Percentiles rank a stretch among this genome's conserved stretches.
Evolutionary conservation across 2,329 filamentous ascomycete genomes (phyloP).

Genomic region (Trichoderma semiorbis): DNA sequence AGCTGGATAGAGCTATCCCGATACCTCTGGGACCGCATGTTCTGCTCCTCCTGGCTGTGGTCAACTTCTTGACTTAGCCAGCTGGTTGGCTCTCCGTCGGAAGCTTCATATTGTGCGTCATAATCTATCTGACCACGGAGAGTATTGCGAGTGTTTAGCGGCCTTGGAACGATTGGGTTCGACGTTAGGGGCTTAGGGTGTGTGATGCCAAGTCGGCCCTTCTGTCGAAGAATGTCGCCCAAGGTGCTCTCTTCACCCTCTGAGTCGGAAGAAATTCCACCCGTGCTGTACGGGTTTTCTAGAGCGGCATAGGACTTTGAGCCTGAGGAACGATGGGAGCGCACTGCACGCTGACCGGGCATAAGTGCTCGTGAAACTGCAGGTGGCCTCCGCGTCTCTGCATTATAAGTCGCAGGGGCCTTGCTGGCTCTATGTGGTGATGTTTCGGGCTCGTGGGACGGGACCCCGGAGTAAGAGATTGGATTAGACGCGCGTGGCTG

Average conservation of each 20-base stretch:
- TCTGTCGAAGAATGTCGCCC: constrained; percentile 28
- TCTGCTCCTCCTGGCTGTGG: constrained; percentile 34
- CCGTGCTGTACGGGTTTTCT: constrained; percentile 42
- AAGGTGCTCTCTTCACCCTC: constrained; percentile 36
- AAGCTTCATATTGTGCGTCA: constrained; percentile 41
- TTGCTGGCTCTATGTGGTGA: constrained; percentile 30
- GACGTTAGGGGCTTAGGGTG: constrained; percentile 54
- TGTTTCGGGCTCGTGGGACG: constrained; percentile 43
- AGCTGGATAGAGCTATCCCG: constrained; percentile 49
- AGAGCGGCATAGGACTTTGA: constrained; percentile 46
- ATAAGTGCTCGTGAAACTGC: constrained; percentile 53
- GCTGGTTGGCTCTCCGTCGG: constrained; percentile 43
- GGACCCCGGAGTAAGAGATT: constrained; percentile 49
- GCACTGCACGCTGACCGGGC: constrained; percentile 42
- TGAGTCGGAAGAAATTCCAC: constrained; percentile 40
- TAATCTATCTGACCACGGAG: constrained; percentile 8
- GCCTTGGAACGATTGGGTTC: constrained; percentile 40
- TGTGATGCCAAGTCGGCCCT: constrained; percentile 25
- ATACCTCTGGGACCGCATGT: constrained; percentile 21
- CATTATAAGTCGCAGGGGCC: constrained; percentile 45
- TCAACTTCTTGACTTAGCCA: constrained; percentile 43
- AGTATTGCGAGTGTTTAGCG: background rate
- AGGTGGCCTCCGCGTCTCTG: constrained; percentile 53
- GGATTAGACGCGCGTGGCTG: constrained; percentile 35
- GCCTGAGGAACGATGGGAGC: constrained; percentile 31